Conservation (phyloP, 2,329 filamentous ascomycete species). For the Diplodia seriata region DNA sequence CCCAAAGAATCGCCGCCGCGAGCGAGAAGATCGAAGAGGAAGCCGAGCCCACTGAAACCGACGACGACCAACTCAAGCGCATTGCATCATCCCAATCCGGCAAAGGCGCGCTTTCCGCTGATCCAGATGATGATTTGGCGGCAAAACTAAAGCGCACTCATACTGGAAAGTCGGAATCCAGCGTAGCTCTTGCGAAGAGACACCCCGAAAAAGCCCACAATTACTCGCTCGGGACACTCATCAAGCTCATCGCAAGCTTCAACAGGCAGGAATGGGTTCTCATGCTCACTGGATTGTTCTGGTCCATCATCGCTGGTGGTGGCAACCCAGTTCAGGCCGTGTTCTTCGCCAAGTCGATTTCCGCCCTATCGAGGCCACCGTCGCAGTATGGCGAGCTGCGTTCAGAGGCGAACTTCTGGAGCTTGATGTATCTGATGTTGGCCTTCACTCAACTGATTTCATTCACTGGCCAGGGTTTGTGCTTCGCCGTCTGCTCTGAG, state of each 20-base stretch:
- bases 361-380: conserved; percentile 67
- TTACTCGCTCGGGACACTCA: conserved; percentile 76
- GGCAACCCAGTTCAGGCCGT: conserved; percentile 80
- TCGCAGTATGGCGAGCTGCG: conserved; percentile 64
- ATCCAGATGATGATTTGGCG: conserved; percentile 68
- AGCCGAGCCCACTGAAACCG: conserved; percentile 39
- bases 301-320: conserved; percentile 77
- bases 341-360: conserved; percentile 89
- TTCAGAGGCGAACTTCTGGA: conserved; percentile 82
- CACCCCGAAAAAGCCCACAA: conserved; percentile 58
- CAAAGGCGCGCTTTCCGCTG: conserved; percentile 50
- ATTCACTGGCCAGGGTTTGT: conserved; percentile 68
- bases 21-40: conserved; percentile 63
- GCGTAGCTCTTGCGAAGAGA: conserved; percentile 67
- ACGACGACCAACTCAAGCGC: conserved; percentile 43
- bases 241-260: conserved; percentile 81
- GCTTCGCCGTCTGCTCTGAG: conserved; percentile 86
- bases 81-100: conserved; percentile 36
- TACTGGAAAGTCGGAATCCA: conserved; percentile 68
- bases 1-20: conserved; percentile 76
- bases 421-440: conserved; percentile 85
- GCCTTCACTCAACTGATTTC: conserved; percentile 72
- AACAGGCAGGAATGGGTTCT: conserved; percentile 74
- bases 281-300: conserved; percentile 77
- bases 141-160: conserved; percentile 60